A percentile compares a stretch with the other conserved stretches of the same genome.
Conservation (phyloP, 2,329 filamentous ascomycete species). For the Kalaharituber pfeilii region DNA sequence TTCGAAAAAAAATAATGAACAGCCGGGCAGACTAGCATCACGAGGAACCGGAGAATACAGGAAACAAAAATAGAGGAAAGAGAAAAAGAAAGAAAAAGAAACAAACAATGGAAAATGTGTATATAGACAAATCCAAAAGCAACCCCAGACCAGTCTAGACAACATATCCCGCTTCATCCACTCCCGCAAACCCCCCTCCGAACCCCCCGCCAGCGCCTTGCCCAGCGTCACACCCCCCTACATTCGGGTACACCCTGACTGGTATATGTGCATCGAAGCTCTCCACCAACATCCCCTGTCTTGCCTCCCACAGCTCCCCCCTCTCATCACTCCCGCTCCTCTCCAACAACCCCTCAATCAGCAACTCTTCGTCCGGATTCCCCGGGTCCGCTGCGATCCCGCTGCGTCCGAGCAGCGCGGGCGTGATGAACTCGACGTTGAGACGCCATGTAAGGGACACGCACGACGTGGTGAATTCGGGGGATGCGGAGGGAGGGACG, state of each 20-base stretch:
- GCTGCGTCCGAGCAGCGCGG: slow-evolving; percentile 29
- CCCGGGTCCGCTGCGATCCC: slow-evolving; percentile 22
- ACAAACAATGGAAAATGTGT: not conserved
- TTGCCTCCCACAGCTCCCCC: slow-evolving; percentile 57
- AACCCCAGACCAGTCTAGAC: slow-evolving; percentile 7
- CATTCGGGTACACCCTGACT: slow-evolving; percentile 49
- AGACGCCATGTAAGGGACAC: slow-evolving; percentile 79
- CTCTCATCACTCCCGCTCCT: slow-evolving; percentile 63
- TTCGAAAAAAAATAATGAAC: too few species aligned
- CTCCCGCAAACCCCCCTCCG: slow-evolving; percentile 10
- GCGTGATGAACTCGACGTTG: slow-evolving; percentile 80
- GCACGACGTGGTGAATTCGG: slow-evolving; percentile 80
- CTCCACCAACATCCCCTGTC: slow-evolving; percentile 64
- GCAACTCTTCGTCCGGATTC: slow-evolving; percentile 25
- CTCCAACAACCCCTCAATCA: slow-evolving; percentile 47
- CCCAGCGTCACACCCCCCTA: not conserved
- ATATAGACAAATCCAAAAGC: not conserved
- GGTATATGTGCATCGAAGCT: slow-evolving; percentile 83
- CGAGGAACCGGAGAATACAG: not conserved
- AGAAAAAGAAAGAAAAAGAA: not conserved
- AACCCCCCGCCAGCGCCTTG: slow-evolving; percentile 4
- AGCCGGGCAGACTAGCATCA: too few species aligned
- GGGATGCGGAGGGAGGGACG: slow-evolving; percentile 68
- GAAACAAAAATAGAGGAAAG: not conserved
- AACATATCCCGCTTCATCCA: slow-evolving; percentile 13